phyloP scores from a whole-genome alignment of 2,329 filamentous ascomycete species.

The Diaporthe aspalathi region DNA sequence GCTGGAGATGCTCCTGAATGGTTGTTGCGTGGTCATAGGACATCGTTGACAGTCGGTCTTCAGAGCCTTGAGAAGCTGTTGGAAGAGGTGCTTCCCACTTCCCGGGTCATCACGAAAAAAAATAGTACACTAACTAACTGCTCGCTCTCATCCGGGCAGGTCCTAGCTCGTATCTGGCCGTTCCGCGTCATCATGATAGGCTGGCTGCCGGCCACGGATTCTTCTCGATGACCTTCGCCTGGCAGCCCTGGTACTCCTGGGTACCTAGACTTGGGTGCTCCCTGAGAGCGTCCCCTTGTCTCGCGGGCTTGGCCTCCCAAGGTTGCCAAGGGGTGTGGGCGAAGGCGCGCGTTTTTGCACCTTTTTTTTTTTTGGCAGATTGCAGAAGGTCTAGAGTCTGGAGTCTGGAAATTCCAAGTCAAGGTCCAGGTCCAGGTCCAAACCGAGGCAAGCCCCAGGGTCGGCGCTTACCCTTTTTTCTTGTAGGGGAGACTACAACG shows the following conservation, averaged over 20 bases:
- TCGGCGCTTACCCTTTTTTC: constrained; percentile 6
- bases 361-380: no score
- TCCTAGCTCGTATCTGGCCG: constrained; percentile 18
- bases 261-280: constrained; percentile 2
- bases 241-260: background rate
- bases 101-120: no score
- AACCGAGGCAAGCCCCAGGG: constrained; percentile 13
- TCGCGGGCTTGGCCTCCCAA: constrained; percentile 14
- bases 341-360: constrained; percentile 2
- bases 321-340: background rate
- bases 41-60: no score
- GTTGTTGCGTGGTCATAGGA: constrained; percentile 17
- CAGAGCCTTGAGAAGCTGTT: constrained; percentile 4
- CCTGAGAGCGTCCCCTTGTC: constrained; percentile 23
- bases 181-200: constrained; percentile 28
- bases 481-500: constrained; percentile 2
- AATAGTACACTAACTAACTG: background rate
- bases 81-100: background rate
- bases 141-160: constrained; percentile 18
- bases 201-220: constrained; percentile 7
- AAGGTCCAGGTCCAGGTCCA: constrained; percentile 10
- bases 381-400: background rate
- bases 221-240: background rate
- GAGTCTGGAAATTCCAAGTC: background rate
- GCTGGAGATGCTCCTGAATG: no score